Percentiles rank a stretch among this genome's conserved stretches.
Conservation (phyloP, 352 stramenopile genomes). For the Globisporangium irregulare region DNA sequence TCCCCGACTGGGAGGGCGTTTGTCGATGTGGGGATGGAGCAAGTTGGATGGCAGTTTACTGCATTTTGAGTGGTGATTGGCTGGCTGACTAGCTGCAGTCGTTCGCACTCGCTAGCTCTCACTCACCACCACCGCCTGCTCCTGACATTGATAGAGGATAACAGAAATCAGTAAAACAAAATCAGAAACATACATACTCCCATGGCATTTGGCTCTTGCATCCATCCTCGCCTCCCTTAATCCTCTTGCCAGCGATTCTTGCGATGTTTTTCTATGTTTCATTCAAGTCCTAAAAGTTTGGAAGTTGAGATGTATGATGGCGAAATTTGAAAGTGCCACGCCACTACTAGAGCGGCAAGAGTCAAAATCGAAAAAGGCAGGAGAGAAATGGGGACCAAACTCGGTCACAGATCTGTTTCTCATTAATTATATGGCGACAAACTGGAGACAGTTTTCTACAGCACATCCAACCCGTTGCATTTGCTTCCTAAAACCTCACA, state of each 20-base stretch:
- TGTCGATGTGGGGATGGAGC: not conserved
- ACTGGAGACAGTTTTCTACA: not conserved
- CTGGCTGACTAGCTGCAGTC: not conserved
- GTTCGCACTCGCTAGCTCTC: not conserved
- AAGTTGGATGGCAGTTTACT: not conserved
- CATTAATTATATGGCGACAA: not conserved
- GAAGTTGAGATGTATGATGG: not conserved
- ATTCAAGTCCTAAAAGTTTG: not conserved
- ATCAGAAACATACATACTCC: not conserved
- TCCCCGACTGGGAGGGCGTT: slow-evolving; percentile 7
- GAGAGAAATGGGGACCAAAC: not conserved
- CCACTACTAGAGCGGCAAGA: not conserved
- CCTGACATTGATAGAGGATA: slow-evolving; percentile 10
- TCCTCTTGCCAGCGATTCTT: not conserved
- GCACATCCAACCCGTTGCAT: not conserved
- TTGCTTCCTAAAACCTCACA: not conserved
- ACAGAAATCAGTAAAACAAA: slow-evolving; percentile 8
- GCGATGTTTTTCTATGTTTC: not conserved
- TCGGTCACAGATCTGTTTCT: not conserved
- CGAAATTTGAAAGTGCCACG: not conserved
- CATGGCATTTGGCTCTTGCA: not conserved
- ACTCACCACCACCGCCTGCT: not conserved
- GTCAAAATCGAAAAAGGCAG: not conserved
- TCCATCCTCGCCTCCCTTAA: not conserved
- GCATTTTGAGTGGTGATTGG: slow-evolving; percentile 1